Evolutionary conservation across 306 rosid species (phyloP), one percentile per base, ranked within the genome.

Genomic region (Rosa rugosa): DNA sequence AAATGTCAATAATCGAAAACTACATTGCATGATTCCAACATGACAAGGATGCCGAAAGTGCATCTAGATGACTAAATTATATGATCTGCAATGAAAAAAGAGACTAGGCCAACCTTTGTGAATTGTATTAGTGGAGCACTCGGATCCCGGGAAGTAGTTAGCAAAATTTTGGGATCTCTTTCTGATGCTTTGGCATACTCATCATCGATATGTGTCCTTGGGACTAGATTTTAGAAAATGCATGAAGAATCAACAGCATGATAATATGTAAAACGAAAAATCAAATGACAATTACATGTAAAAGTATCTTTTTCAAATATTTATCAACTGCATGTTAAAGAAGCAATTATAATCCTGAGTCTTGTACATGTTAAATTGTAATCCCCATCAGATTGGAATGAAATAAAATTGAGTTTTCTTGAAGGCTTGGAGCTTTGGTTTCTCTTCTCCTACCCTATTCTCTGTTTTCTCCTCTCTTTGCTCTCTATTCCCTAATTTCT

Each of bases 61-160:
- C 31, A 45, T 40, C 40, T 20, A 46, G 12, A 72, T 25, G 45
- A 68, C 4, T 50, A 13, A 71, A 49, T 57, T 20, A 16, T 6
- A 45, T 69, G 80, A 60, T 22, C 60, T 41, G 18, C 11, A 34
- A 8, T 31, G n/a, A 6, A 79, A 45, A 63, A 62, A 40, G 1
- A 76, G 75, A 75, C 70, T 11, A 67, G 36, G 23, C 76, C 86
- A 90, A 94, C 99, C 98, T 93, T 92, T 0, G 89, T 89, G 93
- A 95, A 93, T 80, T 91, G 98, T 41, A 86, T 88, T 41, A 95
- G 92, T 53, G 99, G 98, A 81, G 88, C 91, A 78, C 98, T 95
- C 12, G 99, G 99, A 87, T 90, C 76, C 81, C 99, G 84, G 22
- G 99, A 95, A 20, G 98, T 95, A 65, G 97, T 92, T 62, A 95